phyloP scores from a whole-genome alignment of 805 yeast genomes.

The Sugiyamaella floridensis region DNA sequence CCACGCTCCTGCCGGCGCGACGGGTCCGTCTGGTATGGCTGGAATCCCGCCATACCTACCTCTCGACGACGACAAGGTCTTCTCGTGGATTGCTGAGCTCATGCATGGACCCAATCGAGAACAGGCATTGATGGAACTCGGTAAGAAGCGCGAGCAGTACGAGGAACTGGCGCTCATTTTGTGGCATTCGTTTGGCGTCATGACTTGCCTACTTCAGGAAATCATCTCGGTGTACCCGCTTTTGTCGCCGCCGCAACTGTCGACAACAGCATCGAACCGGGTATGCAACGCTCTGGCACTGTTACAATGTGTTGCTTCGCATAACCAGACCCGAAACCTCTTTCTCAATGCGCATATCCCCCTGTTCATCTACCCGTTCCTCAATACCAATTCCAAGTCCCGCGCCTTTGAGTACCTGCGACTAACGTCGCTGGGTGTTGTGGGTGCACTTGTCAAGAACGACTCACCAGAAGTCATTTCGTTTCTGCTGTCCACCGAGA shows the following conservation, averaged over 20 bases:
- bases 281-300: slow-evolving; percentile 94
- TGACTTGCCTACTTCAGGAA: slow-evolving; percentile 86
- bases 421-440: slow-evolving; percentile 88
- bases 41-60: slow-evolving; percentile 14
- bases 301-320: slow-evolving; percentile 94
- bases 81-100: slow-evolving; percentile 82
- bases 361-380: slow-evolving; percentile 83
- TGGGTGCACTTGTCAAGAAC: slow-evolving; percentile 93
- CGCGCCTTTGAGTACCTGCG: slow-evolving; percentile 91
- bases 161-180: slow-evolving; percentile 88
- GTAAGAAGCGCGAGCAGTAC: slow-evolving; percentile 89
- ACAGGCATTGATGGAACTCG: slow-evolving; percentile 84
- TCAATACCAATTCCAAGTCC: slow-evolving; percentile 85
- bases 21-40: slow-evolving; percentile 6
- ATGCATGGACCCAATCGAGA: slow-evolving; percentile 89
- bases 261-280: slow-evolving; percentile 81
- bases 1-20: neutral
- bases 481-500: slow-evolving; percentile 88
- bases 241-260: slow-evolving; percentile 76
- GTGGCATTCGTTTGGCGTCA: slow-evolving; percentile 96
- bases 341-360: slow-evolving; percentile 90
- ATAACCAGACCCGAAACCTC: slow-evolving; percentile 77
- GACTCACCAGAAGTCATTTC: slow-evolving; percentile 93
- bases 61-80: slow-evolving; percentile 69
- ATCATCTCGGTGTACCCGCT: slow-evolving; percentile 85